Evolutionary conservation across 495 filamentous ascomycete genomes (phyloP), one percentile per base, ranked within the genome.

Genomic region (Cercophora sp.): DNA sequence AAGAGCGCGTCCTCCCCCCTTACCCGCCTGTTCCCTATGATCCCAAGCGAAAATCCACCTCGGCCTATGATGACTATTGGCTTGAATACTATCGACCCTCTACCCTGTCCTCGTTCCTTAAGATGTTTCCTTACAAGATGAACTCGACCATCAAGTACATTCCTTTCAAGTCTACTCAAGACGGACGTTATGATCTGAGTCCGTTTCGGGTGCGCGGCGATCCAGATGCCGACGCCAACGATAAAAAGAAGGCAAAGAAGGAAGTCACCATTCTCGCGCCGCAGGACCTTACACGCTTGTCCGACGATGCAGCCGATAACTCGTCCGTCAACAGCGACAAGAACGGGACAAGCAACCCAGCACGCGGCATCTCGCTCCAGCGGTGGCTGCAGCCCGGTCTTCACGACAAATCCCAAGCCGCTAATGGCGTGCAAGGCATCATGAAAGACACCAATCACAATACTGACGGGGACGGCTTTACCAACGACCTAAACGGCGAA

Each of bases 31-130:
- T 78, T n/a, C 3, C 72, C 37, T 58, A 61, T 19, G 54, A 71
- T 18, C 60, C 70, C 25, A 68, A 70, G 3, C 70, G 71, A 27
- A 84, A 84, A 29, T 75, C 82, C 3, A 69, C 92, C 13, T 76
- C 78, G 4, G 83, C 79, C 41, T 89, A 88, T 54, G 93, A 98
- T 59, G 92, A 97, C 61, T 97, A 94, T 67, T 98, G 94, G 94
- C 75, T 92, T n/a, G 93, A 97, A 58, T 96, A 96, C 63, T 98
- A 98, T 66, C 84, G 90, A 8, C 94, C 93, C 1, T 77, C 86
- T 11, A 85, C 86, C 0, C 66, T 97, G 4, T 93, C 91, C 0
- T 89, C 89, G 0, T 87, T 96, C 53, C 74, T 79, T 8, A 97
- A 96, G 68, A 84, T 96, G 57, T 96, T 94, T 62, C 80, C 89